Evolutionary conservation across 768 basidiomycete genomes (phyloP).

Genomic region (Piloderma croceum): DNA sequence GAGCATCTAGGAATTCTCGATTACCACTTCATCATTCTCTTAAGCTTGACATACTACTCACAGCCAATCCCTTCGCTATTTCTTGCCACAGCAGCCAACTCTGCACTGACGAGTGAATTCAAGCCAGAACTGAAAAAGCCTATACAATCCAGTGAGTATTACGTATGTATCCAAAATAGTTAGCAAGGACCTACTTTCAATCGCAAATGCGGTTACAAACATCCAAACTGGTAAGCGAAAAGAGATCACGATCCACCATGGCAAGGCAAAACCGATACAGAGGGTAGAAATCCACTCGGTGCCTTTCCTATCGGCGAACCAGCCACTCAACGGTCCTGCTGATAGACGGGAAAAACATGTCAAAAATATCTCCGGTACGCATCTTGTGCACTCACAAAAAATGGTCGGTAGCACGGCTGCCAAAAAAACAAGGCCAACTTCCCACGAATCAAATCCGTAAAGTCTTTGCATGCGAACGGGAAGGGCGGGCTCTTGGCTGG

Average conservation of each 20-base stretch:
- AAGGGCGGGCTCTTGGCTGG: slow-evolving; percentile 50
- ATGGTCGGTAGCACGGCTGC: slow-evolving; percentile 60
- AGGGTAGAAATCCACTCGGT: slow-evolving; percentile 47
- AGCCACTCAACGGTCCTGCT: slow-evolving; percentile 59
- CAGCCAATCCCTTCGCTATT: slow-evolving; percentile 63
- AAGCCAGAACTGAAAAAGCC: slow-evolving; percentile 59
- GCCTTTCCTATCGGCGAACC: slow-evolving; percentile 53
- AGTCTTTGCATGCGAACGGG: slow-evolving; percentile 47
- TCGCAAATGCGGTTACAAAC: slow-evolving; percentile 33
- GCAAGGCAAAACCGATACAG: slow-evolving; percentile 47
- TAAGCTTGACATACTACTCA: slow-evolving; percentile 29
- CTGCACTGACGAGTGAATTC: slow-evolving; percentile 57
- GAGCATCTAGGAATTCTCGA: slow-evolving; percentile 55
- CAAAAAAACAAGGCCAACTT: slow-evolving; percentile 63
- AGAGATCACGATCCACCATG: slow-evolving; percentile 58
- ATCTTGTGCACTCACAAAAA: slow-evolving; percentile 41
- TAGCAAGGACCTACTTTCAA: slow-evolving; percentile 55
- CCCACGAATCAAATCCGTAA: slow-evolving; percentile 43
- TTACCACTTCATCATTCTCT: too few relatives aligned
- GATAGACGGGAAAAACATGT: neutral
- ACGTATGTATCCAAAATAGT: too few relatives aligned
- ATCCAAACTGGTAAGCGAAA: slow-evolving; percentile 46
- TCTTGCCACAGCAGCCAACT: slow-evolving; percentile 57
- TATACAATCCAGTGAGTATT: too few relatives aligned
- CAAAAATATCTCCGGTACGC: neutral